A percentile compares a stretch with the other conserved stretches of the same genome.
Evolutionary conservation across 768 basidiomycete genomes (phyloP).

Genomic region (Galerina marginata): DNA sequence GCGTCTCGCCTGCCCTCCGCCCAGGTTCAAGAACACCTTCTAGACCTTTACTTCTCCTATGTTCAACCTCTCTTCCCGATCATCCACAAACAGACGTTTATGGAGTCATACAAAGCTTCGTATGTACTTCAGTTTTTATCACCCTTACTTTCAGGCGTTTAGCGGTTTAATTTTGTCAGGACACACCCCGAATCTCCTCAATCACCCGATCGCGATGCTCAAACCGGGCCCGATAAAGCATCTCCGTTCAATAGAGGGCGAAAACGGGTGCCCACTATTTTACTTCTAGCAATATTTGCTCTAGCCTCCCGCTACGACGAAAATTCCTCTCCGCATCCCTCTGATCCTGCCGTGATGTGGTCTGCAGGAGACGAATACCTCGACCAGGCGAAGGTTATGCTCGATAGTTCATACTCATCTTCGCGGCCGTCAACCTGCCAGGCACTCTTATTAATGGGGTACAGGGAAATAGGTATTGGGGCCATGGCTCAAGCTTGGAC

Average conservation of each 20-base stretch:
- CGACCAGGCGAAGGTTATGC: conserved; percentile 64
- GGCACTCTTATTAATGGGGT: conserved; percentile 80
- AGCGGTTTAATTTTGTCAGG: conserved; percentile 9
- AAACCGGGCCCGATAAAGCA: conserved; percentile 6
- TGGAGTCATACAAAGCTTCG: conserved; percentile 56
- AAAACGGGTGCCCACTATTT: conserved; percentile 62
- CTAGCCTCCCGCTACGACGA: conserved; percentile 74
- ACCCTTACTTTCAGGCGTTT: background rate
- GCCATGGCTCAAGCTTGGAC: conserved; percentile 91
- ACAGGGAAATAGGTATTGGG: conserved; percentile 86
- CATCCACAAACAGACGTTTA: conserved; percentile 72
- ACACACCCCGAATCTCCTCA: conserved; percentile 21
- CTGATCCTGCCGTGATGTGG: conserved; percentile 73
- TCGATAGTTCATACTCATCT: conserved; percentile 72
- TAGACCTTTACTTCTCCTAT: conserved; percentile 80
- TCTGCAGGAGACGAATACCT: conserved; percentile 77
- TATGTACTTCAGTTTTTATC: conserved; percentile 29
- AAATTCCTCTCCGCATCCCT: conserved; percentile 39
- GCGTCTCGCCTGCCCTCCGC: conserved; percentile 57
- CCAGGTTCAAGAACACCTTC: conserved; percentile 66
- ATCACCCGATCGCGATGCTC: conserved; percentile 19
- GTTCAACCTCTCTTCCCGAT: conserved; percentile 84
- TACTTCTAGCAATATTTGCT: conserved; percentile 85
- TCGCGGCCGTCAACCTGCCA: conserved; percentile 79
- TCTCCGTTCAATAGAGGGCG: conserved; percentile 46